Percentiles rank a stretch among this genome's conserved stretches.
Conservation (phyloP, 2,329 filamentous ascomycete genomes). For the Arthrinium puccinioides region DNA sequence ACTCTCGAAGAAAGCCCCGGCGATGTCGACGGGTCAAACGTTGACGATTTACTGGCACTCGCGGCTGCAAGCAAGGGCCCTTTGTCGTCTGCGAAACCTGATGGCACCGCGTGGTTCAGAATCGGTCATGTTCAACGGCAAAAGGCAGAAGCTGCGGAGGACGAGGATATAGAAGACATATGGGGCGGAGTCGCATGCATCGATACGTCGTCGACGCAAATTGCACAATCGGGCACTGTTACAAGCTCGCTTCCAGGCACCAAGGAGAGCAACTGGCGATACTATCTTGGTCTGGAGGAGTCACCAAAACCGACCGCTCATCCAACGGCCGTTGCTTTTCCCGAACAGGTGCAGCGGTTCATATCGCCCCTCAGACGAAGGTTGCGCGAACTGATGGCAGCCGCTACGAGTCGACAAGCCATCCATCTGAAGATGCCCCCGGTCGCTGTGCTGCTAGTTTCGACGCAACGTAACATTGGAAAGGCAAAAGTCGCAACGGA, state of each 20-base stretch:
- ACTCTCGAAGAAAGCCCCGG: slow-evolving; percentile 67
- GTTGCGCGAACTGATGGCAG: slow-evolving; percentile 76
- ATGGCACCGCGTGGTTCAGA: slow-evolving; percentile 84
- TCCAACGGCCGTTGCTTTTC: slow-evolving; percentile 29
- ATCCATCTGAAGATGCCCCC: slow-evolving; percentile 83
- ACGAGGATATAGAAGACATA: slow-evolving; percentile 56
- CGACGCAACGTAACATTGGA: slow-evolving; percentile 87
- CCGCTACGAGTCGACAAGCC: slow-evolving; percentile 80
- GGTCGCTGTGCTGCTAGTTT: slow-evolving; percentile 79
- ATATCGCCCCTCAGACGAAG: slow-evolving; percentile 59
- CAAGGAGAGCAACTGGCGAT: slow-evolving; percentile 75
- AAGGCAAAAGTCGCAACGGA: slow-evolving; percentile 72
- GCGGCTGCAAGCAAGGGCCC: slow-evolving; percentile 36
- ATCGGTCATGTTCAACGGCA: slow-evolving; percentile 65
- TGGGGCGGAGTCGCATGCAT: slow-evolving; percentile 87
- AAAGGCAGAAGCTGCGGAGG: slow-evolving; percentile 41
- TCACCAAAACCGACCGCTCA: slow-evolving; percentile 44
- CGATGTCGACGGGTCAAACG: slow-evolving; percentile 53
- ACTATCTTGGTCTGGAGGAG: slow-evolving; percentile 75
- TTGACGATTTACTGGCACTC: slow-evolving; percentile 62
- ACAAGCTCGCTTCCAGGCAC: slow-evolving; percentile 73
- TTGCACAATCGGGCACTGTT: slow-evolving; percentile 86
- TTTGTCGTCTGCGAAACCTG: slow-evolving; percentile 28
- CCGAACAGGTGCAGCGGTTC: slow-evolving; percentile 41
- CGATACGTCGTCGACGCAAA: slow-evolving; percentile 77